phyloP scores from a whole-genome alignment of 305 asterid species.

The Rubia balearica region DNA sequence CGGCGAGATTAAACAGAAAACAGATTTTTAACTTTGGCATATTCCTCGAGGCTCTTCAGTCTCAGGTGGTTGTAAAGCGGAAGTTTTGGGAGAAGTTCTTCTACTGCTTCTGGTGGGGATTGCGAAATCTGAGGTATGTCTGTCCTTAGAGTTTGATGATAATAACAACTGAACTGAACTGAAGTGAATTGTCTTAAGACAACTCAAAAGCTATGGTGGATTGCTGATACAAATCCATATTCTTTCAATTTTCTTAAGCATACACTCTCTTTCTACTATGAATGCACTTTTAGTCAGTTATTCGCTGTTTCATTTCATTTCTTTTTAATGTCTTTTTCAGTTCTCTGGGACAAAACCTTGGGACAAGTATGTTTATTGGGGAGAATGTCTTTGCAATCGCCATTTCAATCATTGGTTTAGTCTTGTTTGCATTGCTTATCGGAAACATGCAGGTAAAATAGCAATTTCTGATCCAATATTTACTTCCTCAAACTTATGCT shows the following conservation, averaged over 20 bases:
- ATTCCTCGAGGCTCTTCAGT: constrained; percentile 50
- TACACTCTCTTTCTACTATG: not conserved
- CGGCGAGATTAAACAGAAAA: constrained; percentile 17
- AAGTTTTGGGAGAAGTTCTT: constrained; percentile 35
- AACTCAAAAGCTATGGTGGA: not conserved
- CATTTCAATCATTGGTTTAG: constrained; percentile 45
- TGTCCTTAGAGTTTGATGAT: constrained; percentile 13
- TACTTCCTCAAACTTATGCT: not conserved
- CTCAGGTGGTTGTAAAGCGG: constrained; percentile 36
- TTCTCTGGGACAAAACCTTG: constrained; percentile 64
- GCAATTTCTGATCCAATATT: not conserved
- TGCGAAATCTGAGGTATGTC: constrained; percentile 54
- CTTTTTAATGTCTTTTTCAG: constrained; percentile 28
- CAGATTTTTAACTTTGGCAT: constrained; percentile 55
- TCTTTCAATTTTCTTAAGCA: not conserved
- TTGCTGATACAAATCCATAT: not conserved
- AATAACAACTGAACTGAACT: too few species aligned
- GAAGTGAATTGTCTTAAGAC: too few species aligned
- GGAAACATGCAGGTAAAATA: constrained; percentile 59
- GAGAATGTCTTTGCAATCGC: constrained; percentile 47
- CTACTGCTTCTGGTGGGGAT: constrained; percentile 81
- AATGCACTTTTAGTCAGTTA: not conserved
- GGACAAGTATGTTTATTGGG: constrained; percentile 38
- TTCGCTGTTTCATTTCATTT: not conserved
- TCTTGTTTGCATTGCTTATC: constrained; percentile 53